Percentiles rank a stretch among this genome's conserved stretches.
These are phyloP conservation scores for Acaromyces ingoldii DNA, from an alignment of 1,284 basidiomycete species.

Conservation along the genomic window DNA sequence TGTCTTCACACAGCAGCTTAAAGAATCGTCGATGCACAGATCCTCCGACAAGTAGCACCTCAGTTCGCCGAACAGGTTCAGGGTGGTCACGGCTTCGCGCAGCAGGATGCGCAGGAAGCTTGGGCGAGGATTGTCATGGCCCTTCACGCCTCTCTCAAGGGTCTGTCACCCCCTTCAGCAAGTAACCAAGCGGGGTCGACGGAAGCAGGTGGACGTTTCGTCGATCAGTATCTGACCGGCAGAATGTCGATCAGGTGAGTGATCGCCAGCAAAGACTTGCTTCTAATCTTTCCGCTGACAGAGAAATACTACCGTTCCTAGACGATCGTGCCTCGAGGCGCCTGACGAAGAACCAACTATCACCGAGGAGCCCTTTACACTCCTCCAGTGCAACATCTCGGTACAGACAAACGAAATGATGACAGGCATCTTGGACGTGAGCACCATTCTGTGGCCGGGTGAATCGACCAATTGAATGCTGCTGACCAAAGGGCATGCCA, in stretches of 20 bases:
- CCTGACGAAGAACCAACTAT: slow-evolving; percentile 69
- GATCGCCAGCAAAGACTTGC: neutral
- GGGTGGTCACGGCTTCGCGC: slow-evolving; percentile 63
- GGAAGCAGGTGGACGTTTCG: slow-evolving; percentile 55
- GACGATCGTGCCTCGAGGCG: slow-evolving; percentile 59
- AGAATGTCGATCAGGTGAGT: slow-evolving; percentile 75
- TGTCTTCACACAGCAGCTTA: neutral
- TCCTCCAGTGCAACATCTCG: slow-evolving; percentile 89
- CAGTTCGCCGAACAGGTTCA: slow-evolving; percentile 79
- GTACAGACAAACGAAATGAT: slow-evolving; percentile 81
- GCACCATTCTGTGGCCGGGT: slow-evolving; percentile 52
- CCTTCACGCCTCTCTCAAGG: slow-evolving; percentile 61
- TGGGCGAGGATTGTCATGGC: slow-evolving; percentile 79
- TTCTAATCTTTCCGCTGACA: no score
- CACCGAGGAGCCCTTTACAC: slow-evolving; percentile 69
- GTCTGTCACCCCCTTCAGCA: slow-evolving; percentile 11
- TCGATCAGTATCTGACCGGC: slow-evolving; percentile 79
- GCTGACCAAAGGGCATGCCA: neutral
- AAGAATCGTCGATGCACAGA: slow-evolving; percentile 7
- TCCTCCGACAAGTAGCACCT: slow-evolving; percentile 73
- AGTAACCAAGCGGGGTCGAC: slow-evolving; percentile 10
- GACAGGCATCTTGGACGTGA: slow-evolving; percentile 75
- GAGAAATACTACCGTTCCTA: neutral
- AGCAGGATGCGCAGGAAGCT: slow-evolving; percentile 96
- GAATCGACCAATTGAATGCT: slow-evolving; percentile 5